Evolutionary conservation across 2,329 filamentous ascomycete species (phyloP).

Genomic region (Cladorrhinum sp.): DNA sequence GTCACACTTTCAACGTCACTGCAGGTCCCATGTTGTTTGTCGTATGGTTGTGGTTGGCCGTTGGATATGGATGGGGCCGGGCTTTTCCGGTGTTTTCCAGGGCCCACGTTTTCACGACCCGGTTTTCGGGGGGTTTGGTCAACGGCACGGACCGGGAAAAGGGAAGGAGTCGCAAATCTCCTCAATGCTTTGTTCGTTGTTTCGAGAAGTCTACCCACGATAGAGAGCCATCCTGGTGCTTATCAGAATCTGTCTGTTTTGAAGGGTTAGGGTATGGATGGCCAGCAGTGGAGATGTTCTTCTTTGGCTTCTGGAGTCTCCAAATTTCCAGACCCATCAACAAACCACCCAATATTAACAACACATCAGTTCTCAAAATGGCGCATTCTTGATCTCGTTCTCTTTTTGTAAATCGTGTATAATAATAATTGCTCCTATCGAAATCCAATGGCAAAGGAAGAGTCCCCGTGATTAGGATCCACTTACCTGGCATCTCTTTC

Average conservation of each 20-base stretch:
- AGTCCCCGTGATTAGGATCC: constrained; percentile 8
- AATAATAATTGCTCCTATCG: neutral
- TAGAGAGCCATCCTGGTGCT: neutral
- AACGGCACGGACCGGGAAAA: neutral
- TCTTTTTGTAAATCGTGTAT: constrained; percentile 1
- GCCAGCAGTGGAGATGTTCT: constrained; percentile 5
- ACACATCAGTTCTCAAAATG: constrained; percentile 18
- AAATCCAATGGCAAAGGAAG: constrained; percentile 16
- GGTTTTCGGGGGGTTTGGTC: neutral
- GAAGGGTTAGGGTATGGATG: constrained; percentile 8
- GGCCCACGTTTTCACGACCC: neutral
- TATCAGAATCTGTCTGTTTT: neutral
- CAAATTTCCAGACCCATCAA: constrained; percentile 6
- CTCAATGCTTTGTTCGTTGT: neutral
- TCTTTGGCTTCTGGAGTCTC: constrained; percentile 4
- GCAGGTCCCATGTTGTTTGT: neutral
- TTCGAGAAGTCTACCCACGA: neutral
- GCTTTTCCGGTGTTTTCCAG: neutral
- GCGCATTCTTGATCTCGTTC: constrained; percentile 15
- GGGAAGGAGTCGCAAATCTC: neutral
- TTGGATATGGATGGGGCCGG: neutral
- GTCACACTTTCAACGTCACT: neutral
- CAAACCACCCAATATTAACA: constrained; percentile 2
- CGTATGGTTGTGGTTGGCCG: neutral
- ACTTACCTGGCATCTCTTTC: neutral